Conservation (phyloP, 139 green algal genomes). For the Protoeuglena noctilucae region DNA sequence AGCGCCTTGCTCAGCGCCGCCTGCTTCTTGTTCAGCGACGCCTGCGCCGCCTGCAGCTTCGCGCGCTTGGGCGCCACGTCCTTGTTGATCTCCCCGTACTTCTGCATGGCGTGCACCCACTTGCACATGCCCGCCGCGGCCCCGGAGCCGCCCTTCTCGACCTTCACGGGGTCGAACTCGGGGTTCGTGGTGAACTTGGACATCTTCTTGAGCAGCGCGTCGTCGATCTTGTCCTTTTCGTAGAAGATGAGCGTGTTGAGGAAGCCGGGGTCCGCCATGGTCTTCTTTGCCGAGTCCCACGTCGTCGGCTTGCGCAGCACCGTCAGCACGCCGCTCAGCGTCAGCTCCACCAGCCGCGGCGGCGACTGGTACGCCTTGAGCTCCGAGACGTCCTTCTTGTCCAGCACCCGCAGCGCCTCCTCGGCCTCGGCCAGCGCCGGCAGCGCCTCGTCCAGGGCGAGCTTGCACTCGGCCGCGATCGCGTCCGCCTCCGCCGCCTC, state of each 20-base stretch:
- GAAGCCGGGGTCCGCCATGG: conserved; percentile 55
- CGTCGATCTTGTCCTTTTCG: conserved; percentile 66
- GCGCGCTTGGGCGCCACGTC: conserved; percentile 64
- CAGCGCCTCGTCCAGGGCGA: conserved; percentile 58
- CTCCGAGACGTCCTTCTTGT: conserved; percentile 71
- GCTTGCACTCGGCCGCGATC: conserved; percentile 56
- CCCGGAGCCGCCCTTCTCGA: conserved; percentile 40
- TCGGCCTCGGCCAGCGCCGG: conserved; percentile 51
- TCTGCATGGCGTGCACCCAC: conserved; percentile 71
- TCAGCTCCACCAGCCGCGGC: conserved; percentile 61
- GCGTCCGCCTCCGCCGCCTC: conserved; percentile 60
- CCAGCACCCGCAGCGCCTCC: conserved; percentile 64
- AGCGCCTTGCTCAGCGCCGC: conserved; percentile 37
- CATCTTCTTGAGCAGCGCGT: conserved; percentile 65
- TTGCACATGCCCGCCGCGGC: conserved; percentile 47
- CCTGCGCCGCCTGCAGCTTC: conserved; percentile 65
- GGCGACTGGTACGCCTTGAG: conserved; percentile 76
- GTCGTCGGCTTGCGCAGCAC: conserved; percentile 51
- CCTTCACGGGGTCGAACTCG: conserved; percentile 42
- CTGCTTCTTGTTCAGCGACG: conserved; percentile 38
- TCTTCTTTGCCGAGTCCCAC: conserved; percentile 70
- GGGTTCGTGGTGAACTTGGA: conserved; percentile 44
- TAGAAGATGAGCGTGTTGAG: conserved; percentile 54
- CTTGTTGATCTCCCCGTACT: conserved; percentile 60
- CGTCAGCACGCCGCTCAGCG: conserved; percentile 41